Conservation (phyloP, 2,329 filamentous ascomycete genomes). For the Colletotrichum sp. region DNA sequence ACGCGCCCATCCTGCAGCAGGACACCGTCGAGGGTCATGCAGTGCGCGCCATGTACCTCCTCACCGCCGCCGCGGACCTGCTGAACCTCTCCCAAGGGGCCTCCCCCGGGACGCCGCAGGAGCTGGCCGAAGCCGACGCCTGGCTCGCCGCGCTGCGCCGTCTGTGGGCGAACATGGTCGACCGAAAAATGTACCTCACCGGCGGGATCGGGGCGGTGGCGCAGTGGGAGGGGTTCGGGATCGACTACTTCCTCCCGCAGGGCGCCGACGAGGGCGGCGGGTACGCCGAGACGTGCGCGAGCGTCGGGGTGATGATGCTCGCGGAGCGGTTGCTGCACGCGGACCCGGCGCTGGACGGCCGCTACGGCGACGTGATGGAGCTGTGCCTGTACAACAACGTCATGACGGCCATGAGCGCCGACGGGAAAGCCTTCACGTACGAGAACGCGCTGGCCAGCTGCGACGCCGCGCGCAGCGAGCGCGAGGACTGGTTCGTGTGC, state of each 20-base stretch:
- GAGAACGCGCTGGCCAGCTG: constrained; percentile 65
- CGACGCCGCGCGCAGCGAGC: constrained; percentile 50
- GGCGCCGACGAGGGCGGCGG: constrained; percentile 66
- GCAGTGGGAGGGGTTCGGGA: constrained; percentile 66
- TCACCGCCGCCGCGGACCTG: constrained; percentile 63
- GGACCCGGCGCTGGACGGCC: constrained; percentile 48
- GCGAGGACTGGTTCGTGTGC: constrained; percentile 63
- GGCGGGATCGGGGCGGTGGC: constrained; percentile 63
- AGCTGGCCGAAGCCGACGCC: constrained; percentile 26
- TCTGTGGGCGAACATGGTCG: constrained; percentile 66
- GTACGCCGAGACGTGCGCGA: constrained; percentile 66
- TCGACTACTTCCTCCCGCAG: constrained; percentile 64
- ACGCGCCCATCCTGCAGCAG: constrained; percentile 59
- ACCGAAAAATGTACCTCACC: constrained; percentile 67
- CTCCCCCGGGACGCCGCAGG: constrained; percentile 9
- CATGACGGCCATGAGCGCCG: constrained; percentile 60
- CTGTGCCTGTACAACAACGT: constrained; percentile 65
- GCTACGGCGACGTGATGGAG: constrained; percentile 65
- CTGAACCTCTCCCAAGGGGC: constrained; percentile 40
- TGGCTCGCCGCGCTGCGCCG: constrained; percentile 46
- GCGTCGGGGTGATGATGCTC: constrained; percentile 65
- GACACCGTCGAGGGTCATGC: constrained; percentile 62
- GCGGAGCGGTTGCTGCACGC: constrained; percentile 60
- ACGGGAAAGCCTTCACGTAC: constrained; percentile 65
- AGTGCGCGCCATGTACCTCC: constrained; percentile 65